phyloP scores from a whole-genome alignment of 176 grass and related monocot genomes.

The Oryza longistaminata region DNA sequence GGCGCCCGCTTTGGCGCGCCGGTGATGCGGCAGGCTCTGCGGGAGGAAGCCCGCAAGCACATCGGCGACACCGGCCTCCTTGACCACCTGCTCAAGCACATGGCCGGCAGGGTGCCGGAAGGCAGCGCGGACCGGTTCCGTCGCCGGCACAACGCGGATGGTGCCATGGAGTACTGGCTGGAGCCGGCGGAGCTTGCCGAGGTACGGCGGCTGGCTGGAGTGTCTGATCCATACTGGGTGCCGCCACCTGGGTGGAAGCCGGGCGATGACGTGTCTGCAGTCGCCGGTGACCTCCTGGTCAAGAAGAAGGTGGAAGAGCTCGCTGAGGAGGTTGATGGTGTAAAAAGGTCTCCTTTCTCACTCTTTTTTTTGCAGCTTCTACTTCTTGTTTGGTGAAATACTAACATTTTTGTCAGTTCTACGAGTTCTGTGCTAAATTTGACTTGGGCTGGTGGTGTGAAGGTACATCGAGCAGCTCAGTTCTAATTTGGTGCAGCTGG shows the following conservation, averaged over 20 bases:
- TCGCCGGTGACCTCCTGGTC: conserved; percentile 48
- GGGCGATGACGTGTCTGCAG: conserved; percentile 54
- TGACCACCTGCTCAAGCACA: conserved; percentile 91
- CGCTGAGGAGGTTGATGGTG: conserved; percentile 48
- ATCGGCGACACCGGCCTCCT: conserved; percentile 94
- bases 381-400: conserved; percentile 15
- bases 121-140: conserved; percentile 67
- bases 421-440: conserved; percentile 14
- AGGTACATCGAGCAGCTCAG: conserved; percentile 55
- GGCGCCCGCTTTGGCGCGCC: conserved; percentile 50
- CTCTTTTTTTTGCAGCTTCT: neutral
- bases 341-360: conserved; percentile 46
- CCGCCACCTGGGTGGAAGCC: conserved; percentile 80
- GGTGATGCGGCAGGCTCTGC: conserved; percentile 66
- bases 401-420: neutral
- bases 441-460: conserved; percentile 23
- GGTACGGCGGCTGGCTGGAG: conserved; percentile 56
- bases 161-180: conserved; percentile 94
- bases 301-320: conserved; percentile 66
- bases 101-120: conserved; percentile 62
- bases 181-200: conserved; percentile 78
- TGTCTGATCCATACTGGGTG: conserved; percentile 70
- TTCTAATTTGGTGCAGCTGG: conserved; percentile 32
- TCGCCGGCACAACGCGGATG: conserved; percentile 79
- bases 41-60: conserved; percentile 77